A percentile compares a stretch with the other conserved stretches of the same genome.
phyloP scores from a whole-genome alignment of 2,329 filamentous ascomycete species.

The Exutisphaerella laricina region DNA sequence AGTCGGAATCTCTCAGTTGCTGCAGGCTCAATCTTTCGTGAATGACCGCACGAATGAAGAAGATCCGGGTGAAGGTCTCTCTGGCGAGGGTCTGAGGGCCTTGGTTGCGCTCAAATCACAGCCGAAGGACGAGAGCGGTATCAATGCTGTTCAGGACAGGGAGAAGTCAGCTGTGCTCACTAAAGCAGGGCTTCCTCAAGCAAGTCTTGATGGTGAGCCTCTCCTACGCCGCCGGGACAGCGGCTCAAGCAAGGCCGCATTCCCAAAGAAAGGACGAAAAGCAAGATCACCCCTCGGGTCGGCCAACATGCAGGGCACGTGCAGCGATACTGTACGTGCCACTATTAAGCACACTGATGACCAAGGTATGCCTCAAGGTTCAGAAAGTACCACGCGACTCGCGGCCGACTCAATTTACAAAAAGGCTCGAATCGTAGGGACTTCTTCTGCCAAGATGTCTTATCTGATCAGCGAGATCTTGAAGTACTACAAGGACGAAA shows the following conservation, averaged over 20 bases:
- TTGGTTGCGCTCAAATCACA: constrained; percentile 13
- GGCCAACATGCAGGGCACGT: neutral
- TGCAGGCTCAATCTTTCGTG: constrained; percentile 53
- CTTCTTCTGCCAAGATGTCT: constrained; percentile 78
- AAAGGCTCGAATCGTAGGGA: constrained; percentile 63
- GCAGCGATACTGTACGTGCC: neutral
- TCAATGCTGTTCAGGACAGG: neutral
- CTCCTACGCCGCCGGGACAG: constrained; percentile 24
- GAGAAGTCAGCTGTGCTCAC: constrained; percentile 17
- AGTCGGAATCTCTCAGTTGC: constrained; percentile 53
- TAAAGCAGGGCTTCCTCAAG: constrained; percentile 39
- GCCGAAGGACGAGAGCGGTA: neutral
- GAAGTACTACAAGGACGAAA: constrained; percentile 63
- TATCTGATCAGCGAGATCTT: constrained; percentile 73
- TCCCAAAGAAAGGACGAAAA: neutral
- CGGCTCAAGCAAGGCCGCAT: neutral
- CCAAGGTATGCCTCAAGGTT: neutral
- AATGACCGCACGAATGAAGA: constrained; percentile 30
- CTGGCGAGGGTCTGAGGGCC: constrained; percentile 29
- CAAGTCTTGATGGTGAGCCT: constrained; percentile 36
- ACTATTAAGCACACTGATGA: neutral
- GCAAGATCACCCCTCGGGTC: neutral
- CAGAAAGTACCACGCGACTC: neutral
- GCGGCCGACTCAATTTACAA: constrained; percentile 50
- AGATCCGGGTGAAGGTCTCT: constrained; percentile 31